These are phyloP conservation scores for Solanum virginianum DNA, from an alignment of 257 asterid genomes.

Conservation along the genomic window DNA sequence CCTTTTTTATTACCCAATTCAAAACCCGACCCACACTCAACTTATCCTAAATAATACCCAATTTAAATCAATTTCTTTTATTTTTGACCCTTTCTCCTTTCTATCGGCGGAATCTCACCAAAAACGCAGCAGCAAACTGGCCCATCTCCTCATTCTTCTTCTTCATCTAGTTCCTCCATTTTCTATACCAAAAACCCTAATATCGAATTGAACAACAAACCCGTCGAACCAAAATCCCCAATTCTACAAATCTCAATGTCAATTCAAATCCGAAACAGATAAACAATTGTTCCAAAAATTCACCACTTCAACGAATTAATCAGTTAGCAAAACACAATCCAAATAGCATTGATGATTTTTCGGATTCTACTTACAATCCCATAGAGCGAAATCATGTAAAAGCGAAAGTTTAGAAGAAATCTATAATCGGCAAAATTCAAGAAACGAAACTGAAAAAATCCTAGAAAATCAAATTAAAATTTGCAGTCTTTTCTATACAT, in stretches of 20 bases:
- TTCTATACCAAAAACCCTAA: background rate
- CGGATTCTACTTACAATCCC: background rate
- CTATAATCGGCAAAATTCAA: background rate
- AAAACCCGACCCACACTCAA: no score
- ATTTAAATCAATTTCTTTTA: no score
- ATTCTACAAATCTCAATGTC: background rate
- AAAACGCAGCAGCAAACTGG: no score
- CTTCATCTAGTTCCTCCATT: no score
- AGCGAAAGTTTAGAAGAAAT: background rate
- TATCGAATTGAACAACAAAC: background rate
- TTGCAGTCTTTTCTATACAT: background rate
- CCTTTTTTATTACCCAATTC: no score
- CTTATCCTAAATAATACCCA: no score
- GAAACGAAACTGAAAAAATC: background rate
- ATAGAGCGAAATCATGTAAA: background rate
- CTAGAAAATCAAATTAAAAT: background rate
- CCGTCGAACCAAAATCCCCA: background rate
- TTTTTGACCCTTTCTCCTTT: no score
- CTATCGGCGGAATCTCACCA: no score
- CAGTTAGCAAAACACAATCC: conserved; percentile 2
- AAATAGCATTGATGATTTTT: background rate
- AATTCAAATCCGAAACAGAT: background rate
- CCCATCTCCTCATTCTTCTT: no score
- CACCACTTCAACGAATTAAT: conserved; percentile 1
- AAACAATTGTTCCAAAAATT: conserved; percentile 8